A percentile compares a stretch with the other conserved stretches of the same genome.
phyloP scores from a whole-genome alignment of 139 green algal species.

The Pseudopediastrum boryanum region DNA sequence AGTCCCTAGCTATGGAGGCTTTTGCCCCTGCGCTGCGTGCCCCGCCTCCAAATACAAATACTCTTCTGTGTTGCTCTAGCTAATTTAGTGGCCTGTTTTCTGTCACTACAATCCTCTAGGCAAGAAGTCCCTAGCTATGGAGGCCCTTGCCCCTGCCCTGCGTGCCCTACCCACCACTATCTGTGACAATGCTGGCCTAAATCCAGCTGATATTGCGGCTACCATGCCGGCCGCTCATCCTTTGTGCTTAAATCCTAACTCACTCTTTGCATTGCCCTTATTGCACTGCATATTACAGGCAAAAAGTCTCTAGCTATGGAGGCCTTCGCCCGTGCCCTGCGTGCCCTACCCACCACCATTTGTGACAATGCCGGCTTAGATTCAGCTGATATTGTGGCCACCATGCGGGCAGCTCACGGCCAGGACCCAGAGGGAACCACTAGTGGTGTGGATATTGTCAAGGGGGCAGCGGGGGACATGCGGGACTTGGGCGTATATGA shows the following conservation, averaged over 20 bases:
- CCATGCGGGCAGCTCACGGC: constrained; percentile 83
- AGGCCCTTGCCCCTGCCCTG: constrained; percentile 90
- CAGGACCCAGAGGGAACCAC: constrained; percentile 38
- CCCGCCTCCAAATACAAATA: too few relatives aligned
- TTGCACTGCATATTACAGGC: constrained; percentile 55
- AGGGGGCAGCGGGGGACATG: constrained; percentile 65
- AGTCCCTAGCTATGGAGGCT: constrained; percentile 89
- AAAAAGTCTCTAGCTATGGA: constrained; percentile 95
- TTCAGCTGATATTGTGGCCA: constrained; percentile 83
- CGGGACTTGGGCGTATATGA: constrained; percentile 81
- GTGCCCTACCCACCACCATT: constrained; percentile 93
- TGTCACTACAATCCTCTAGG: too few relatives aligned
- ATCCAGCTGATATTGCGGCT: too few relatives aligned
- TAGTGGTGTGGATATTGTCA: constrained; percentile 86
- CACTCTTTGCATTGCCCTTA: neutral
- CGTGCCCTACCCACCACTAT: constrained; percentile 94
- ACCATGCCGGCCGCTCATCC: too few relatives aligned
- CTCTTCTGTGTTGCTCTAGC: too few relatives aligned
- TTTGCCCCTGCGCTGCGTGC: constrained; percentile 93
- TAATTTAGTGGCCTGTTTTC: too few relatives aligned
- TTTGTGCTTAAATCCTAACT: too few relatives aligned
- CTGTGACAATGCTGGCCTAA: constrained; percentile 93
- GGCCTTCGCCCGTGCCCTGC: constrained; percentile 89
- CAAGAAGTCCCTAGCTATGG: constrained; percentile 94
- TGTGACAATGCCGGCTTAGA: constrained; percentile 94